Conservation (phyloP, 305 asterid species). For the Plantago rigida region DNA sequence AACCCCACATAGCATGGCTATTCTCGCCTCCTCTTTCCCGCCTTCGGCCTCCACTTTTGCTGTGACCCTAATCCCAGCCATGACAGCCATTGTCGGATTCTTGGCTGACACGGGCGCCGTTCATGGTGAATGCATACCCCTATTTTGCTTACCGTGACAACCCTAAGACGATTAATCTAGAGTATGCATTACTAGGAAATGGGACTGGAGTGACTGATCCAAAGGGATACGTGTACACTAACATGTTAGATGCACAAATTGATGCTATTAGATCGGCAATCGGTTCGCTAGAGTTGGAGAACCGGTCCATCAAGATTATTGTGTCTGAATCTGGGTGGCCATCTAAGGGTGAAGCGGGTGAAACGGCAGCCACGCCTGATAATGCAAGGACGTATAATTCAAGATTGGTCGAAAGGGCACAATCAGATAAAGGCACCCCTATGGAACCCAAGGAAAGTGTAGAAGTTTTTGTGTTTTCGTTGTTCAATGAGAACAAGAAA, state of each 20-base stretch:
- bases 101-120: constrained; percentile 39
- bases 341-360: constrained; percentile 38
- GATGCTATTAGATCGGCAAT: constrained; percentile 45
- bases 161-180: constrained; percentile 43
- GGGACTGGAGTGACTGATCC: constrained; percentile 53
- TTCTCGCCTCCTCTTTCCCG: constrained; percentile 60
- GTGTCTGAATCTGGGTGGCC: constrained; percentile 55
- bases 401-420: constrained; percentile 35
- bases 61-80: constrained; percentile 34
- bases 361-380: constrained; percentile 29
- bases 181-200: constrained; percentile 47
- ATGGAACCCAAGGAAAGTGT: constrained; percentile 35
- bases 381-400: constrained; percentile 41
- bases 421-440: constrained; percentile 43
- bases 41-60: constrained; percentile 63
- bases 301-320: constrained; percentile 32
- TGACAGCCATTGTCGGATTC: constrained; percentile 52
- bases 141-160: constrained; percentile 49
- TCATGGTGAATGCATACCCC: constrained; percentile 57
- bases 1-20: constrained; percentile 67
- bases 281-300: constrained; percentile 34
- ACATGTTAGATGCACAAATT: constrained; percentile 60
- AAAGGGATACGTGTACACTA: constrained; percentile 35
- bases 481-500: constrained; percentile 48
- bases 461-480: constrained; percentile 38